Evolutionary conservation across 2,329 filamentous ascomycete genomes (phyloP).

Genomic region (Herpotrichia juniperi): DNA sequence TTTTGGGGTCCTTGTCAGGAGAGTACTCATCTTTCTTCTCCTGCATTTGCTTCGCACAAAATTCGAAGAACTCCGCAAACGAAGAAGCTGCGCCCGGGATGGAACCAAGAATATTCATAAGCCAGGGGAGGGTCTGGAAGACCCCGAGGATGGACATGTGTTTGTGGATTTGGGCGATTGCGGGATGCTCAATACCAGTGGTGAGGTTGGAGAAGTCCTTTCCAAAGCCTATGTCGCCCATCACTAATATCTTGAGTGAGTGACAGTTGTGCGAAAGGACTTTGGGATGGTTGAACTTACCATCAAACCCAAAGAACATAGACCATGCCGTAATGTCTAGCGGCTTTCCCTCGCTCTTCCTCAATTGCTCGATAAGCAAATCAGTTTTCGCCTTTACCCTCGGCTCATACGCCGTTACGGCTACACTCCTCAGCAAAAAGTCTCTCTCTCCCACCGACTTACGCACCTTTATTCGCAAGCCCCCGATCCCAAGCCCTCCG

Average conservation of each 20-base stretch:
- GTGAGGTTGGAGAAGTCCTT: slow-evolving; percentile 32
- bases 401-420: slow-evolving; percentile 29
- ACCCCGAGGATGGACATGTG: slow-evolving; percentile 43
- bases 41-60: slow-evolving; percentile 35
- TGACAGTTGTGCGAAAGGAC: no score
- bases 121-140: slow-evolving; percentile 44
- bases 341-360: slow-evolving; percentile 13
- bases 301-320: slow-evolving; percentile 35
- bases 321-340: slow-evolving; percentile 32
- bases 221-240: slow-evolving; percentile 36
- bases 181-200: slow-evolving; percentile 31
- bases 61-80: slow-evolving; percentile 37
- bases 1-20: slow-evolving; percentile 33
- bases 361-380: slow-evolving; percentile 22
- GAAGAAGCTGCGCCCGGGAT: slow-evolving; percentile 37
- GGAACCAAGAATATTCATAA: slow-evolving; percentile 35
- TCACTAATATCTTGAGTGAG: no score
- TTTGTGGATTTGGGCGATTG: slow-evolving; percentile 43
- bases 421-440: no score
- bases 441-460: no score
- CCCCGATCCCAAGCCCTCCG: slow-evolving; percentile 35
- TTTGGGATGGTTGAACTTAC: background rate
- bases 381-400: slow-evolving; percentile 31
- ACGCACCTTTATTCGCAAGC: slow-evolving; percentile 30
- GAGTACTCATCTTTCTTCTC: slow-evolving; percentile 35